A percentile compares a stretch with the other conserved stretches of the same genome.
These are phyloP conservation scores for Emmonsiellopsis sp. DNA, from an alignment of 2,329 filamentous ascomycete species.

Conservation along the genomic window DNA sequence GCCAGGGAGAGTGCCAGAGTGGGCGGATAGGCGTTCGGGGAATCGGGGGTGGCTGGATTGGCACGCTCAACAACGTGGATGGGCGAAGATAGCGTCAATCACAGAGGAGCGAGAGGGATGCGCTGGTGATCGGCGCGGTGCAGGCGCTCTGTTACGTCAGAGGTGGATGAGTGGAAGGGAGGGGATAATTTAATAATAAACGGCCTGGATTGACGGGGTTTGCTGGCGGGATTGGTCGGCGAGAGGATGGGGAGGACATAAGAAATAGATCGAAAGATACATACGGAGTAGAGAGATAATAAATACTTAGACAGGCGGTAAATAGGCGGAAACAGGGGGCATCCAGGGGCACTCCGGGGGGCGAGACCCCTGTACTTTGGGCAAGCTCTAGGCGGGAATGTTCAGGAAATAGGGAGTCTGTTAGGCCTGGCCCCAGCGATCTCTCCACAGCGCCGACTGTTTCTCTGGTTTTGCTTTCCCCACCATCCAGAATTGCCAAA, in stretches of 20 bases:
- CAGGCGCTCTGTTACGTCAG: constrained; percentile 1
- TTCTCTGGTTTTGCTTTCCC: background rate
- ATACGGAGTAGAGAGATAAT: background rate
- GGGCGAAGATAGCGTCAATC: background rate
- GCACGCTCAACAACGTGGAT: background rate
- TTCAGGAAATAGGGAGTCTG: background rate
- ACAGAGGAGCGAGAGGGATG: background rate
- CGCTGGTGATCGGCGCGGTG: background rate
- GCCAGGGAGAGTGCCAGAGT: no score
- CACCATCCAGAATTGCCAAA: background rate
- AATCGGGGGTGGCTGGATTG: no score
- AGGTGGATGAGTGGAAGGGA: background rate
- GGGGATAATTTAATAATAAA: background rate
- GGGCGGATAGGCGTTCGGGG: no score
- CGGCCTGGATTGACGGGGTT: background rate
- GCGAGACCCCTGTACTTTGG: background rate
- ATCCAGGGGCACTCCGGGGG: background rate
- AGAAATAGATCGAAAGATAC: background rate
- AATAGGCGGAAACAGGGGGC: background rate
- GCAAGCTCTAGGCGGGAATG: background rate
- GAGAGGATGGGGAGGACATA: background rate
- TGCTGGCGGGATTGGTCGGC: no score
- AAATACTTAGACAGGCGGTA: background rate
- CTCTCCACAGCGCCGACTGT: background rate
- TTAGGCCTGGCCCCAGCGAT: background rate